Base-by-base conservation (phyloP, 805 yeast genomes). In the Candida verbasci region DNA sequence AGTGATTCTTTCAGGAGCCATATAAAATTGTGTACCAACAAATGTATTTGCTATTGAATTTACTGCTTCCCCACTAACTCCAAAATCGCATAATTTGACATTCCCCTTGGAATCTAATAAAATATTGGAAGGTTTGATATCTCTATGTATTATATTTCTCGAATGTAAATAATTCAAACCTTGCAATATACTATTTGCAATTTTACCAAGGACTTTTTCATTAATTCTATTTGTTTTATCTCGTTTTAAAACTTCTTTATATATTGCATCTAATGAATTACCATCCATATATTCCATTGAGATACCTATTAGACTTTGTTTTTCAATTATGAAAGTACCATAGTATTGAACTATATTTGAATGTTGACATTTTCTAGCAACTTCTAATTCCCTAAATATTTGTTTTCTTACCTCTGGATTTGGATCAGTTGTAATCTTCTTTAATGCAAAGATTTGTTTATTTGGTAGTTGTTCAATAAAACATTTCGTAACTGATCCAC, bases 231-330 rank as follows among this genome's bases (percentile, higher is more conserved):
- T 95, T 14, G 88, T 87, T 12, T 68, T 58, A 44, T 67, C 72
- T 37, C 85, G 67, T 27, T 69, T 65, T 33, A 80, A 72, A 30
- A 88, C 84, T 38, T 78, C 74, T 49, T 82, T 82, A 62, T 91
- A 88, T n/a, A 91, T 79, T 1, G 96, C 87, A 52, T 93, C 97
- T 41, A 93, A 62, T 3, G 96, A 86, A 29, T 78, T 76, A 1
- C 97, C 97, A 17, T 88, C 96, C 88, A 95, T 93, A 57, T 78
- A 93, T 59, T 93, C 98, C 97, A 93, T 93, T 32, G 96, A 87
- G 20, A 93, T 93, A 47, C 86, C 88, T 27, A 93, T 88, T 52
- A 88, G 78, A 20, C 88, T 84, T 42, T 74, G 78, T 39, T 74
- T 74, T 50, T 82, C 86, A 48, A 84, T 80, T 45, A 86, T 68